Conservation (phyloP, 1,139 yeast species). For the Oligophagozyma castellii region DNA sequence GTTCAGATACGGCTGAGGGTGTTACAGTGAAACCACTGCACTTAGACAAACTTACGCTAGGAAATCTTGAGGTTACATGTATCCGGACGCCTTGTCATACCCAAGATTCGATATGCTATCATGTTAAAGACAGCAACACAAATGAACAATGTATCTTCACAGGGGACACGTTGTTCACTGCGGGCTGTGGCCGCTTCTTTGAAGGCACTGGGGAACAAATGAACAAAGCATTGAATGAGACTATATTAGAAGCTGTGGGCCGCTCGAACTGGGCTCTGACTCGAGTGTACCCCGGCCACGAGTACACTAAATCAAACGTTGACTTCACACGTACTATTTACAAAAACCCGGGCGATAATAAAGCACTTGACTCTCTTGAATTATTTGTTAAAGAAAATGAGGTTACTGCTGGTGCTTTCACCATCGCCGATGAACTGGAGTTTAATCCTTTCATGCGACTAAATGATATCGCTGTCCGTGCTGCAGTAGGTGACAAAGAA, state of each 20-base stretch:
- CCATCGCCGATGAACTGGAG: conserved; percentile 67
- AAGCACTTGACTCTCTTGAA: conserved; percentile 42
- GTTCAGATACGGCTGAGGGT: conserved; percentile 30
- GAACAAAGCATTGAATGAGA: conserved; percentile 51
- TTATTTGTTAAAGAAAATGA: conserved; percentile 42
- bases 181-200: conserved; percentile 94
- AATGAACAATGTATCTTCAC: conserved; percentile 70
- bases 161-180: conserved; percentile 87
- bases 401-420: conserved; percentile 69
- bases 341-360: conserved; percentile 28
- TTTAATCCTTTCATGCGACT: conserved; percentile 88
- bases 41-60: conserved; percentile 28
- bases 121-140: conserved; percentile 46
- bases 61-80: conserved; percentile 49
- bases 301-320: conserved; percentile 75
- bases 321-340: conserved; percentile 56
- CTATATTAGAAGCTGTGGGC: conserved; percentile 47
- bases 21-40: conserved; percentile 25
- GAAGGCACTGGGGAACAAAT: conserved; percentile 80
- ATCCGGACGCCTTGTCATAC: conserved; percentile 97
- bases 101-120: conserved; percentile 87
- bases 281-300: conserved; percentile 83
- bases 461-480: conserved; percentile 40
- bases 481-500: conserved; percentile 37
- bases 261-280: conserved; percentile 17